Percentiles rank a stretch among this genome's conserved stretches.
Evolutionary conservation across 768 basidiomycete genomes (phyloP).

Genomic region (Trametes sanguinea): DNA sequence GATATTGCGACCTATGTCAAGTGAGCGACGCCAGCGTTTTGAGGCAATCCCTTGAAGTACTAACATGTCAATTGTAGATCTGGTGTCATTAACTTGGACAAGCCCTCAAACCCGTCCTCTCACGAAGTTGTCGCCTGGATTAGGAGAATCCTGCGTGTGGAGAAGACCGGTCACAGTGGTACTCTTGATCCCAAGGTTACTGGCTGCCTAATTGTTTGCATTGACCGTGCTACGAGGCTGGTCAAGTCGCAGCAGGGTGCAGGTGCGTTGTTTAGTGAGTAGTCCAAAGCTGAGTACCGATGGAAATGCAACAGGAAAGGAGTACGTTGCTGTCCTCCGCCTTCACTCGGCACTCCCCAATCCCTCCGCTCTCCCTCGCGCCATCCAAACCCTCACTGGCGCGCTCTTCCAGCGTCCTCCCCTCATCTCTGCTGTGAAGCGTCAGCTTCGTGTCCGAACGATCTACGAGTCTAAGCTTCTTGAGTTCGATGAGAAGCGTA

Average conservation of each 20-base stretch:
- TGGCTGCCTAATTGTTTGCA: constrained; percentile 97
- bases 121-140: constrained; percentile 99
- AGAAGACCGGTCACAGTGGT: constrained; percentile 99
- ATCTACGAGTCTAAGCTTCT: constrained; percentile 95
- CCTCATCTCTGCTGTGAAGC: constrained; percentile 97
- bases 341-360: constrained; percentile 82
- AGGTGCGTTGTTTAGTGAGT: constrained; percentile 49
- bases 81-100: constrained; percentile 99
- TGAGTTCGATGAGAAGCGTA: constrained; percentile 97
- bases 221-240: constrained; percentile 95
- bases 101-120: constrained; percentile 97
- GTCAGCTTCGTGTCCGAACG: constrained; percentile 95
- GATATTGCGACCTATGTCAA: constrained; percentile 92
- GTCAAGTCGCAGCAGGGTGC: constrained; percentile 99
- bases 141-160: constrained; percentile 91
- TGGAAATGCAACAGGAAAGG: constrained; percentile 65
- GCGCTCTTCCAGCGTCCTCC: constrained; percentile 99
- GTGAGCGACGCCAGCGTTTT: constrained; percentile 37
- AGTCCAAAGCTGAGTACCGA: neutral
- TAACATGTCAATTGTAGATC: constrained; percentile 55
- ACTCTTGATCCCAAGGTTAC: constrained; percentile 99
- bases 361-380: constrained; percentile 86
- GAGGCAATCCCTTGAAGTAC: neutral
- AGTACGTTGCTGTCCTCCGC: constrained; percentile 96
- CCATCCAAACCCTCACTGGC: constrained; percentile 94